These are phyloP conservation scores for Aspergillus ostianus DNA, from an alignment of 495 filamentous ascomycete genomes.

Conservation along the genomic window DNA sequence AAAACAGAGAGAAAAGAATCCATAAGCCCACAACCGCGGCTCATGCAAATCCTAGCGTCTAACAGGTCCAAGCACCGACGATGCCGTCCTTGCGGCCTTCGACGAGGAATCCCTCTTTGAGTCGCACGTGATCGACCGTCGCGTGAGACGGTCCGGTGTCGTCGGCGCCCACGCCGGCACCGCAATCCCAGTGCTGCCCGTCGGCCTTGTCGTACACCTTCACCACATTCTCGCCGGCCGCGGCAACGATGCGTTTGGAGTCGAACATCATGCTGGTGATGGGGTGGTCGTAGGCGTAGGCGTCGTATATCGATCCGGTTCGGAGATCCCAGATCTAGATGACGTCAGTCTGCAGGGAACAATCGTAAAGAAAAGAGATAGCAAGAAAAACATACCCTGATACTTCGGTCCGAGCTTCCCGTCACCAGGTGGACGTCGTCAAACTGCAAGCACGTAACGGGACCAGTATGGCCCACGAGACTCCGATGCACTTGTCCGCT, in stretches of 20 bases:
- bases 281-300: conserved; percentile 90
- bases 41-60: conserved; percentile 14
- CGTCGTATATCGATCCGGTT: conserved; percentile 93
- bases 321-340: conserved; percentile 96
- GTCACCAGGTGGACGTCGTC: conserved; percentile 95
- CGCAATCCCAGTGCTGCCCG: conserved; percentile 95
- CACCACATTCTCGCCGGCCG: conserved; percentile 85
- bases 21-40: neutral
- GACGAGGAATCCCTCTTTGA: conserved; percentile 91
- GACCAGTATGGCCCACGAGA: conserved; percentile 93
- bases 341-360: conserved; percentile 13
- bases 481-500: conserved; percentile 96
- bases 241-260: conserved; percentile 81
- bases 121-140: conserved; percentile 81
- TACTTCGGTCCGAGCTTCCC: conserved; percentile 88
- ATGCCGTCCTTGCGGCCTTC: conserved; percentile 88
- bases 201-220: conserved; percentile 99
- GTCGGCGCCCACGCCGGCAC: conserved; percentile 67
- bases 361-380: neutral
- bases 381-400: conserved; percentile 67
- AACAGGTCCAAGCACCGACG: conserved; percentile 92
- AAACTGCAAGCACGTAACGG: conserved; percentile 93
- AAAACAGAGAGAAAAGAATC: neutral
- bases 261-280: conserved; percentile 99
- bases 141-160: conserved; percentile 60